Evolutionary conservation across 768 basidiomycete genomes (phyloP), one percentile per base, ranked within the genome.

Genomic region (Termitomyces sp.): DNA sequence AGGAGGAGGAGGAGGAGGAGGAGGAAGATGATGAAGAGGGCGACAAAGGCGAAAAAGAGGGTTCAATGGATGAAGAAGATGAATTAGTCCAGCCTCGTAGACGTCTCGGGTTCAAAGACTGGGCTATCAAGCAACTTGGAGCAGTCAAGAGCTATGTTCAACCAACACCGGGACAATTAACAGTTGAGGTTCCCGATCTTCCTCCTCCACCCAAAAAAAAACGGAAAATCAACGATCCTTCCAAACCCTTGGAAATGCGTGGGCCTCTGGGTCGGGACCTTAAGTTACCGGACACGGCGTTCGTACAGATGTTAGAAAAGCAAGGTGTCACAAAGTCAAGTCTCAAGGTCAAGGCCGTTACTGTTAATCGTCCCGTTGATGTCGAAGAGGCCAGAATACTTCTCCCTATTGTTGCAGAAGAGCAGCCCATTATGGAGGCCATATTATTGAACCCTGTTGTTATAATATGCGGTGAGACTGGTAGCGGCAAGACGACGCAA

Each of bases 401-500:
- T 55, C 72, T 99, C 2, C 97, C 97, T 3, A 93, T 98, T 58
- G 80, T 92, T 19, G 83, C 89, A 7, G 95, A 98, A 68, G 97
- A 99, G 64, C 94, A 98, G 64, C 78, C 83, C 2, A 93, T 99
- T 53, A 88, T 98, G 85, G 94, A 96, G 65, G 83, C 93, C 5
- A 83, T 99, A 44, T 70, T 92, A 52, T 74, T 97, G 35, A 85
- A 98, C 67, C 83, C 88, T 0, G 89, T 96, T 6, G 87, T 93
- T 28, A 80, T 95, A 54, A 85, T 97, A 43, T 81, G 79, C 53
- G 81, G 97, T 69, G 96, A 99, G 76, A 99, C 97, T 15, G 97
- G 97, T 47, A 95, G 92, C 65, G 97, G 97, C 45, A 99, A 98
- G 74, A 98, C 97, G 1, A 99, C 97, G 0, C 97, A 98, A 68